phyloP scores from a whole-genome alignment of 441 rosid genomes.

The Bruguiera hainesii region DNA sequence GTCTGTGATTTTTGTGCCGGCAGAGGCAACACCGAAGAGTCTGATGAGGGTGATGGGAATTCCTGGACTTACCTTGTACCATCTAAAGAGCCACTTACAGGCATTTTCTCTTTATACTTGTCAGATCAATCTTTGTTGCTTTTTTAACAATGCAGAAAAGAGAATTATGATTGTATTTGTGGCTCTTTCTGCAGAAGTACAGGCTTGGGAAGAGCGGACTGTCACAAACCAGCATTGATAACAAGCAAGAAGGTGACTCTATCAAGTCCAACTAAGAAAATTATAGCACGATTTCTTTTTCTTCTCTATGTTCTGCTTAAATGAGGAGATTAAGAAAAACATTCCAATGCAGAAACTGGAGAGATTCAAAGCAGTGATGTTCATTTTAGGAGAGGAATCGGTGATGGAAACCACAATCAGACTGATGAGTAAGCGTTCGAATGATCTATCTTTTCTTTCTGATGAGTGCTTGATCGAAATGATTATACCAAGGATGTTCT shows the following conservation, averaged over 20 bases:
- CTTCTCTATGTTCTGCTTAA: constrained; percentile 12
- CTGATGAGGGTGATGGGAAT: constrained; percentile 82
- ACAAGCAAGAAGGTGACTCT: constrained; percentile 48
- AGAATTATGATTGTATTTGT: constrained; percentile 8
- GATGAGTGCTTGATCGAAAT: constrained; percentile 14
- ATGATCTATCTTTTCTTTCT: constrained; percentile 8
- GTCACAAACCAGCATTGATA: constrained; percentile 38
- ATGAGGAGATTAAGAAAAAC: constrained; percentile 12
- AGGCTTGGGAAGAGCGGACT: constrained; percentile 82
- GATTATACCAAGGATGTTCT: neutral
- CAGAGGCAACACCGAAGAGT: constrained; percentile 97
- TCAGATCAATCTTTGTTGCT: constrained; percentile 13
- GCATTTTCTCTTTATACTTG: constrained; percentile 27
- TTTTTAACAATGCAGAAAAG: constrained; percentile 2
- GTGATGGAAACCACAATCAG: constrained; percentile 41
- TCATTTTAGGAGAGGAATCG: constrained; percentile 19
- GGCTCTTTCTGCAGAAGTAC: constrained; percentile 61
- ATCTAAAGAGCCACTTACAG: constrained; percentile 98
- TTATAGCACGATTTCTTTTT: constrained; percentile 3
- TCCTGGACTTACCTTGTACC: constrained; percentile 92
- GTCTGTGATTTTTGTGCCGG: constrained; percentile 33
- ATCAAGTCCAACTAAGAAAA: constrained; percentile 6
- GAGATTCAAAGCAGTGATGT: constrained; percentile 49
- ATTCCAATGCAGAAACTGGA: constrained; percentile 49
- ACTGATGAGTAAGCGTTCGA: constrained; percentile 58